A percentile compares a stretch with the other conserved stretches of the same genome.
phyloP scores from a whole-genome alignment of 2,329 filamentous ascomycete genomes.

The Exutisphaerella laricina region DNA sequence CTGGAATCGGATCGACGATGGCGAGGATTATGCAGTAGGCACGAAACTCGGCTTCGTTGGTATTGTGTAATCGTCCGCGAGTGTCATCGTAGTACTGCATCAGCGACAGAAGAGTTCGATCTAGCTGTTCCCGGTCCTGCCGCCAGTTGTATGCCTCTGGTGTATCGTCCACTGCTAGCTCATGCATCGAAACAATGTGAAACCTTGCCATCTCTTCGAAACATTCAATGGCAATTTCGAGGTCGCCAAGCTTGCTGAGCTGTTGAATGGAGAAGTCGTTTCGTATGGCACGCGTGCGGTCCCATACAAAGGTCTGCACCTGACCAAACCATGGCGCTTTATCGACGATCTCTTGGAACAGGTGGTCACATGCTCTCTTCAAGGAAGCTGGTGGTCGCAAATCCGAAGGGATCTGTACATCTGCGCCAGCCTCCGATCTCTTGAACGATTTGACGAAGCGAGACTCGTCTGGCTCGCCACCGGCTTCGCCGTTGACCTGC shows the following conservation, averaged over 20 bases:
- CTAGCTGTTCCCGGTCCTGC: constrained; percentile 60
- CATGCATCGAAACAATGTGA: constrained; percentile 57
- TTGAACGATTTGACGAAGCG: constrained; percentile 61
- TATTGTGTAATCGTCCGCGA: constrained; percentile 44
- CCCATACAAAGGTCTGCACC: constrained; percentile 62
- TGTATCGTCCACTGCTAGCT: constrained; percentile 49
- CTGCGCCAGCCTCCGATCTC: constrained; percentile 57
- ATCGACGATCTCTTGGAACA: constrained; percentile 45
- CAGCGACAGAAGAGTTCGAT: constrained; percentile 56
- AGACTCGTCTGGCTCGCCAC: constrained; percentile 36
- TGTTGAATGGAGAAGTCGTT: constrained; percentile 62
- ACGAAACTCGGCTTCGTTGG: constrained; percentile 59
- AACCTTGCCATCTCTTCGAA: constrained; percentile 60
- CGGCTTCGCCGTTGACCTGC: constrained; percentile 31
- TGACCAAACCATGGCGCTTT: constrained; percentile 45
- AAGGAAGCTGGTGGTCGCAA: constrained; percentile 52
- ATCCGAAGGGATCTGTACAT: constrained; percentile 59
- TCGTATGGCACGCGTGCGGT: constrained; percentile 58
- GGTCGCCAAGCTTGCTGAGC: constrained; percentile 51
- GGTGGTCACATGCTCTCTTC: constrained; percentile 40
- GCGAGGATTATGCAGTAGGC: constrained; percentile 57
- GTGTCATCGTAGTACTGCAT: constrained; percentile 57
- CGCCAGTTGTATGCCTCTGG: constrained; percentile 50
- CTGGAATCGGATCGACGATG: constrained; percentile 45
- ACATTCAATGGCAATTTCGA: constrained; percentile 54